These are phyloP conservation scores for Aegle marmelos DNA, from an alignment of 345 rosid species.

Conservation along the genomic window DNA sequence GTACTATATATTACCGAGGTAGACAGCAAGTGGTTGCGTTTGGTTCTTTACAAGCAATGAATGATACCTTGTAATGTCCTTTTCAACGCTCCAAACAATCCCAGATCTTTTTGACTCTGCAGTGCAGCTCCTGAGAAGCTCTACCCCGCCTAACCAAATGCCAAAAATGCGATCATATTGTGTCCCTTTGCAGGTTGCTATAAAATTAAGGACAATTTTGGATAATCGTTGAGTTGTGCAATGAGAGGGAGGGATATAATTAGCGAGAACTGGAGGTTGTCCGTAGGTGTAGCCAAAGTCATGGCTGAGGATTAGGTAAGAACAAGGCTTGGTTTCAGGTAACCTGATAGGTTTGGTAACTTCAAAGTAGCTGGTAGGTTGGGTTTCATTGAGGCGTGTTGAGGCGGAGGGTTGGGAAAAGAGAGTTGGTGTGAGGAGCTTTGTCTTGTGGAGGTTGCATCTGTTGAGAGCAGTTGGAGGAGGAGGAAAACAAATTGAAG, in stretches of 20 bases:
- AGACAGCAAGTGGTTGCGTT: conserved; percentile 60
- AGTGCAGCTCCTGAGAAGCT: conserved; percentile 93
- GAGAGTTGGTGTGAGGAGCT: conserved; percentile 28
- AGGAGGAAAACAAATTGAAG: conserved; percentile 28
- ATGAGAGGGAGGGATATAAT: conserved; percentile 62
- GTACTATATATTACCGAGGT: conserved; percentile 60
- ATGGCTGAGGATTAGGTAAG: conserved; percentile 53
- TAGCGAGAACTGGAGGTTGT: conserved; percentile 62
- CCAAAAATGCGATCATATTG: conserved; percentile 91
- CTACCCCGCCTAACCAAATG: conserved; percentile 78
- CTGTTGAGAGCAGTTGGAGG: conserved; percentile 23
- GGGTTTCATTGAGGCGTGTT: conserved; percentile 17
- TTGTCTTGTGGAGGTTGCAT: conserved; percentile 43
- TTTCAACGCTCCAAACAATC: conserved; percentile 68
- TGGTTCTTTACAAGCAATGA: conserved; percentile 57
- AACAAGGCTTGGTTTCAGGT: conserved; percentile 47
- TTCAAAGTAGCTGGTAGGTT: conserved; percentile 71
- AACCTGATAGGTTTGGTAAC: conserved; percentile 56
- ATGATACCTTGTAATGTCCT: conserved; percentile 78
- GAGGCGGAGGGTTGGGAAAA: background rate
- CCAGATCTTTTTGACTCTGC: conserved; percentile 82
- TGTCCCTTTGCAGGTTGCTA: conserved; percentile 69
- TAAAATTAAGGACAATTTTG: conserved; percentile 75
- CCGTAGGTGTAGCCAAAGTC: conserved; percentile 71
- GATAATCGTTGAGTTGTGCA: conserved; percentile 53